These are phyloP conservation scores for Aureoboletus auriporus DNA, from an alignment of 768 basidiomycete species.

Conservation along the genomic window DNA sequence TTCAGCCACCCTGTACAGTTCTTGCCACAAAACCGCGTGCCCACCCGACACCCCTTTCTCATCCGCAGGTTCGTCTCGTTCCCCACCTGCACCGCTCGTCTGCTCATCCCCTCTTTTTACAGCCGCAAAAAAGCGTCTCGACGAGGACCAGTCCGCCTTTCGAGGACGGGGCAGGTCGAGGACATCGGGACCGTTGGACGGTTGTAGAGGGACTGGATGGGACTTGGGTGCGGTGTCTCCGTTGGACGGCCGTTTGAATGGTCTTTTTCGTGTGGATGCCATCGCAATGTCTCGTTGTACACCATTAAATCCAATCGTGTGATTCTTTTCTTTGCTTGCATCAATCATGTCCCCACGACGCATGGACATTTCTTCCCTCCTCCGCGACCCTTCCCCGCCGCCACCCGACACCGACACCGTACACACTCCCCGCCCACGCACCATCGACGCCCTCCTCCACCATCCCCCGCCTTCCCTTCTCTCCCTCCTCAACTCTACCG, in stretches of 20 bases:
- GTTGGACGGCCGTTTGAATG: slow-evolving; percentile 58
- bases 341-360: slow-evolving; percentile 56
- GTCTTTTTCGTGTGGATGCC: slow-evolving; percentile 54
- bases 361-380: slow-evolving; percentile 72
- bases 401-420: background rate
- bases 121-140: slow-evolving; percentile 87
- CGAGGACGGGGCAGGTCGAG: slow-evolving; percentile 70
- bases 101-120: slow-evolving; percentile 1
- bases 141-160: slow-evolving; percentile 71
- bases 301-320: slow-evolving; percentile 27
- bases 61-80: slow-evolving; percentile 45
- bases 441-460: slow-evolving; percentile 20
- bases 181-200: slow-evolving; percentile 85
- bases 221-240: slow-evolving; percentile 84
- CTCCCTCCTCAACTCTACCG: slow-evolving; percentile 17
- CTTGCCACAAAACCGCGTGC: slow-evolving; percentile 23
- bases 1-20: slow-evolving; percentile 46
- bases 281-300: slow-evolving; percentile 94
- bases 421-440: slow-evolving; percentile 9
- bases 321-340: background rate
- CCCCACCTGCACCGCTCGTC: background rate
- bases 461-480: slow-evolving; percentile 15
- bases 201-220: slow-evolving; percentile 76
- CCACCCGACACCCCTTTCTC: background rate
- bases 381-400: slow-evolving; percentile 37